Percentiles rank a stretch among this genome's conserved stretches.
Evolutionary conservation across 1,139 yeast species (phyloP).

Genomic region (Lodderomyces margitis): DNA sequence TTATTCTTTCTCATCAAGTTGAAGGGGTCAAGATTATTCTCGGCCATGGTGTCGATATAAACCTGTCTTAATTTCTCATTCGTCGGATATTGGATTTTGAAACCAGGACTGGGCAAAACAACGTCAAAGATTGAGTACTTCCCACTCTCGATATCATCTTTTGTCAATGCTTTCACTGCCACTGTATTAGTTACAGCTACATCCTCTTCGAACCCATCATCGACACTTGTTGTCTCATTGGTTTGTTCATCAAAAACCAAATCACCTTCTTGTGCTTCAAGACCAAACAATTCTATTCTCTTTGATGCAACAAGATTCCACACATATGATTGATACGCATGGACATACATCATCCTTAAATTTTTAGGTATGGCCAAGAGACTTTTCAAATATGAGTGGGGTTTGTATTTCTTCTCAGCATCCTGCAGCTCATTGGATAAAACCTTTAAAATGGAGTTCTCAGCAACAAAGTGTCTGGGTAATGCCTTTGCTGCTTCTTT

Average conservation of each 20-base stretch:
- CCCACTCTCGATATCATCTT: slow-evolving; percentile 63
- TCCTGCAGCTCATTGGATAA: slow-evolving; percentile 48
- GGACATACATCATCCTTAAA: slow-evolving; percentile 90
- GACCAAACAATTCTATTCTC: slow-evolving; percentile 71
- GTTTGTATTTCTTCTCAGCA: slow-evolving; percentile 44
- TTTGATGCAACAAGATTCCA: slow-evolving; percentile 89
- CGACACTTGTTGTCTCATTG: slow-evolving; percentile 25
- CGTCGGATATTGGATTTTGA: slow-evolving; percentile 78
- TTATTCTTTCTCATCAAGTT: slow-evolving; percentile 80
- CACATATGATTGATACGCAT: slow-evolving; percentile 93
- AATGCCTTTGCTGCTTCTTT: slow-evolving; percentile 60
- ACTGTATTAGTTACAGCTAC: slow-evolving; percentile 51
- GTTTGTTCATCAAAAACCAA: slow-evolving; percentile 49
- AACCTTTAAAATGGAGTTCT: slow-evolving; percentile 63
- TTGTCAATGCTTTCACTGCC: slow-evolving; percentile 69
- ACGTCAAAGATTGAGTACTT: slow-evolving; percentile 74
- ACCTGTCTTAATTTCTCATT: slow-evolving; percentile 59
- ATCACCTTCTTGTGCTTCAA: slow-evolving; percentile 76
- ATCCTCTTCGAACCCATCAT: slow-evolving; percentile 61
- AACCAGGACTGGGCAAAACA: slow-evolving; percentile 94
- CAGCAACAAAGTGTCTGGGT: slow-evolving; percentile 91
- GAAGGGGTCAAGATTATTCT: slow-evolving; percentile 80
- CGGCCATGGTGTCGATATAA: slow-evolving; percentile 72
- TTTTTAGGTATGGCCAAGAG: slow-evolving; percentile 90
- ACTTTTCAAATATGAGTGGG: slow-evolving; percentile 68